Conservation (phyloP, 345 rosid genomes). For the Viola odorata region DNA sequence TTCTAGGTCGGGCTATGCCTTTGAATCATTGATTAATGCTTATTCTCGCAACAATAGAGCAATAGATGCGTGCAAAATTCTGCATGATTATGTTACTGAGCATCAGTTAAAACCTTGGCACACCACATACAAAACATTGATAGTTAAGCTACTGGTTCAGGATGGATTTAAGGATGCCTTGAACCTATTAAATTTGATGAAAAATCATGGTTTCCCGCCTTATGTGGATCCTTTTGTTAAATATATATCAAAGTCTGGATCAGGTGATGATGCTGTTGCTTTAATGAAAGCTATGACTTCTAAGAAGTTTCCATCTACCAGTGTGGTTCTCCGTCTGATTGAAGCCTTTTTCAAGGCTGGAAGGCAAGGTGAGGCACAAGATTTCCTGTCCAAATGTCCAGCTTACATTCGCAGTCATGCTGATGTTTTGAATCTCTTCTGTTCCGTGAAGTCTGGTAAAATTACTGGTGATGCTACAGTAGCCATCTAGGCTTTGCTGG, state of each 20-base stretch:
- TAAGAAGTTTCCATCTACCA: conserved; percentile 58
- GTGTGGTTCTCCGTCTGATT: conserved; percentile 56
- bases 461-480: conserved; percentile 22
- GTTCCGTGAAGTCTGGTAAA: conserved; percentile 10
- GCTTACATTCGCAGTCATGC: conserved; percentile 58
- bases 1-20: conserved; percentile 38
- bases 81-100: conserved; percentile 30
- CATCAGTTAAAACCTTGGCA: conserved; percentile 52
- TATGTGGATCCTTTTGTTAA: conserved; percentile 59
- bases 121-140: conserved; percentile 54
- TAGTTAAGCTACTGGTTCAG: conserved; percentile 51
- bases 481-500: conserved; percentile 24
- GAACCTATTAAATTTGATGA: conserved; percentile 60
- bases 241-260: conserved; percentile 64
- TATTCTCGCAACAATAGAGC: conserved; percentile 62
- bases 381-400: conserved; percentile 65
- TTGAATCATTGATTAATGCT: conserved; percentile 55
- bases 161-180: conserved; percentile 69
- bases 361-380: conserved; percentile 66
- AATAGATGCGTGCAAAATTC: conserved; percentile 56
- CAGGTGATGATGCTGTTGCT: conserved; percentile 51
- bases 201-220: conserved; percentile 69
- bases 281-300: conserved; percentile 63
- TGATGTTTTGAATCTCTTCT: conserved; percentile 76
- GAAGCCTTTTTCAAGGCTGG: conserved; percentile 58